Evolutionary conservation across 2,329 filamentous ascomycete species (phyloP).

Genomic region (Rutstroemia sp.): DNA sequence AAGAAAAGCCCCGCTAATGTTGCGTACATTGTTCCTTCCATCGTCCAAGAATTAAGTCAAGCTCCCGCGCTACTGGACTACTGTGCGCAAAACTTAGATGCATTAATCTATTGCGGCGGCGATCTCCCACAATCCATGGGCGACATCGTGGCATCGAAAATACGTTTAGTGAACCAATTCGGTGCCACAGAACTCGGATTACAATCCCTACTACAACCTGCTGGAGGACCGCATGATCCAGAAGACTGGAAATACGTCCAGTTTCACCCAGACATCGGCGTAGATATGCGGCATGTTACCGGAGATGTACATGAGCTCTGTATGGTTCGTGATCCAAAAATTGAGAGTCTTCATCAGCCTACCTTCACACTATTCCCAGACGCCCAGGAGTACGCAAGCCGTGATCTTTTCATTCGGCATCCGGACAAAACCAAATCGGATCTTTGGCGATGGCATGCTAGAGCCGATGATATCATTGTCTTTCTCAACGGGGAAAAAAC

Average conservation of each 20-base stretch:
- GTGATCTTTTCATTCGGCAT: slow-evolving; percentile 9
- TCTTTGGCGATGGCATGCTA: slow-evolving; percentile 6
- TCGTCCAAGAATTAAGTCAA: slow-evolving; percentile 1
- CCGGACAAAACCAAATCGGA: background rate
- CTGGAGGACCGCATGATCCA: background rate
- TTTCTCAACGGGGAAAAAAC: background rate
- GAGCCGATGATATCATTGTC: slow-evolving; percentile 11
- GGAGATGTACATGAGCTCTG: slow-evolving; percentile 22
- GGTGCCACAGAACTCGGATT: background rate
- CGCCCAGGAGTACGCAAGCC: background rate
- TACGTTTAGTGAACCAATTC: background rate
- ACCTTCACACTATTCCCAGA: background rate
- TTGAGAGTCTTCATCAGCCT: background rate
- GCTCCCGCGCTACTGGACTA: background rate
- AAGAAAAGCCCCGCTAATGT: background rate
- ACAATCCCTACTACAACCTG: background rate
- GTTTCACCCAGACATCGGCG: background rate
- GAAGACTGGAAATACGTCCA: background rate
- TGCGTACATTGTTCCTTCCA: background rate
- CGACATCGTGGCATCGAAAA: background rate
- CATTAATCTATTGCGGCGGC: slow-evolving; percentile 2
- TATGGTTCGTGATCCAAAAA: slow-evolving; percentile 1
- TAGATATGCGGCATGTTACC: background rate
- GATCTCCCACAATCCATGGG: background rate
- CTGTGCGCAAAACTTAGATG: background rate